Evolutionary conservation across 2,329 filamentous ascomycete genomes (phyloP).

Genomic region (Fusarium drepaniforme): DNA sequence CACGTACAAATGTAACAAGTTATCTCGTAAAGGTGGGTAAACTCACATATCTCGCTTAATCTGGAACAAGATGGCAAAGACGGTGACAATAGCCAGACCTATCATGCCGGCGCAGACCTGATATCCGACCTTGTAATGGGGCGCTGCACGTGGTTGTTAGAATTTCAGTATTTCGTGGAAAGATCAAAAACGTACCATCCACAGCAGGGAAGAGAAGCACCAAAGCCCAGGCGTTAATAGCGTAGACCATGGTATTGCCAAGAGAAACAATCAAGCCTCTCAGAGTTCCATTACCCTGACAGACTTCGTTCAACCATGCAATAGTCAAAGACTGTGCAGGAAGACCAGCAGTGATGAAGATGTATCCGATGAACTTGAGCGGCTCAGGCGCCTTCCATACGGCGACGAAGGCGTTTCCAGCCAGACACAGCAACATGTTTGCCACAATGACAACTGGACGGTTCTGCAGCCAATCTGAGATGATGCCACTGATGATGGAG

Average conservation of each 20-base stretch:
- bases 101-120: conserved; percentile 19
- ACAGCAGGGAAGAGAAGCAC: conserved; percentile 20
- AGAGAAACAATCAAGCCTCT: conserved; percentile 21
- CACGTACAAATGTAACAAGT: background rate
- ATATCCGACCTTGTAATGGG: conserved; percentile 21
- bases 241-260: conserved; percentile 23
- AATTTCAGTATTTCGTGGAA: too few relatives aligned
- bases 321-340: conserved; percentile 22
- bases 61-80: conserved; percentile 10
- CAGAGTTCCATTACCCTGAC: conserved; percentile 19
- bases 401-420: conserved; percentile 15
- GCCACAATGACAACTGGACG: conserved; percentile 23
- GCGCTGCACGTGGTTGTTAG: too few relatives aligned
- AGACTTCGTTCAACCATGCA: conserved; percentile 24
- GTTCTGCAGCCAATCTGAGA: conserved; percentile 19
- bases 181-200: too few relatives aligned
- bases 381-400: conserved; percentile 17
- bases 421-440: conserved; percentile 22
- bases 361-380: conserved; percentile 26
- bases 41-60: conserved; percentile 20
- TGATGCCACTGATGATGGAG: conserved; percentile 19
- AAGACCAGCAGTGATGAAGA: conserved; percentile 20
- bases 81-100: conserved; percentile 13
- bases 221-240: conserved; percentile 24
- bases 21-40: fast-evolving